phyloP scores from a whole-genome alignment of 805 yeast genomes.

The Kluyveromyces lactis region DNA sequence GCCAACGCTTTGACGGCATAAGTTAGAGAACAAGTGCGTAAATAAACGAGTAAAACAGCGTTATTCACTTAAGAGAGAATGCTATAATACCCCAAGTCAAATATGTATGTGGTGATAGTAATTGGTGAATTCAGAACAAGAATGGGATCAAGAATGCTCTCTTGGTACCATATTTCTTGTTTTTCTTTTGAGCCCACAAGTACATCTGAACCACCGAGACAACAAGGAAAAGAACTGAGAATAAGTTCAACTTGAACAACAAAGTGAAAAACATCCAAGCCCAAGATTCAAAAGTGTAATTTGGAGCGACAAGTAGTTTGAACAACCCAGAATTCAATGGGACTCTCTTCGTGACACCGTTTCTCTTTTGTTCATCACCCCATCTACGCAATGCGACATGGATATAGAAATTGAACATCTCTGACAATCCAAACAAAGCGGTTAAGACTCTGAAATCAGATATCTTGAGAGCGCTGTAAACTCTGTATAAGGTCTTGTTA shows the following conservation, averaged over 20 bases:
- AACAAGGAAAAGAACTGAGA: conserved; percentile 59
- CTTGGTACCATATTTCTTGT: conserved; percentile 67
- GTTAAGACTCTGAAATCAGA: conserved; percentile 26
- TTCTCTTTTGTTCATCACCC: conserved; percentile 31
- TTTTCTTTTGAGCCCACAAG: conserved; percentile 86
- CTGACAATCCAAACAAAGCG: conserved; percentile 47
- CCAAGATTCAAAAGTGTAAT: conserved; percentile 80
- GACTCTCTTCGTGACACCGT: conserved; percentile 30
- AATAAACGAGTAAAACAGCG: too few relatives aligned
- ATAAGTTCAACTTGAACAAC: conserved; percentile 62
- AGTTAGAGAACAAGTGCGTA: too few relatives aligned
- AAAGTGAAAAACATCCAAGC: conserved; percentile 68
- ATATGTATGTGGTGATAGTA: too few relatives aligned
- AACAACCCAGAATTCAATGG: conserved; percentile 76
- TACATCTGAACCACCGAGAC: conserved; percentile 81
- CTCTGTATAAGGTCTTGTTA: conserved; percentile 11
- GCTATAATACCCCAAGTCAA: too few relatives aligned
- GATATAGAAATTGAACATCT: conserved; percentile 61
- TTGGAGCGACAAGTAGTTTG: conserved; percentile 77
- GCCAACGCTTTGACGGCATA: too few relatives aligned
- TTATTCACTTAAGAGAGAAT: too few relatives aligned
- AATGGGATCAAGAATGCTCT: conserved; percentile 78
- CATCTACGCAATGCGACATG: conserved; percentile 59
- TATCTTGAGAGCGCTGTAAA: conserved; percentile 12
- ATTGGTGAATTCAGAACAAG: conserved; percentile 46